Conservation (phyloP, 2,329 filamentous ascomycete species). For the Microdochium paspali region DNA sequence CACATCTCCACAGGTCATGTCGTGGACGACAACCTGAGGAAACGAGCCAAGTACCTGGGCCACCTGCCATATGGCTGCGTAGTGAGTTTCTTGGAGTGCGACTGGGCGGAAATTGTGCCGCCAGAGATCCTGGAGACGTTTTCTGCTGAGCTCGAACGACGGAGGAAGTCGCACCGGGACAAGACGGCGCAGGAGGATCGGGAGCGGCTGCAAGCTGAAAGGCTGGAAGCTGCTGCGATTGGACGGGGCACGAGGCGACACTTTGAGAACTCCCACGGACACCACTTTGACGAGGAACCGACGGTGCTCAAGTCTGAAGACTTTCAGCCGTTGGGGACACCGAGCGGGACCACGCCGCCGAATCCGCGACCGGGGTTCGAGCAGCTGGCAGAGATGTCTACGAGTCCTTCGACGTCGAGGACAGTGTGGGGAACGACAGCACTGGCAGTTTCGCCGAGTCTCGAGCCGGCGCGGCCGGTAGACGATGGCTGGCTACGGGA, state of each 20-base stretch:
- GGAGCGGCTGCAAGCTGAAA: constrained; percentile 72
- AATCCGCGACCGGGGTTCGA: constrained; percentile 53
- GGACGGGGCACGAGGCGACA: constrained; percentile 37
- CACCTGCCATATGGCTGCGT: constrained; percentile 88
- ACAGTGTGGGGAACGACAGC: constrained; percentile 91
- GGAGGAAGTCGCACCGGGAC: constrained; percentile 69
- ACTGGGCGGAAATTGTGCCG: constrained; percentile 85
- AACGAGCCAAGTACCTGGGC: constrained; percentile 75
- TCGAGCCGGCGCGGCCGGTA: constrained; percentile 29
- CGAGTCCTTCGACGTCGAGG: constrained; percentile 63
- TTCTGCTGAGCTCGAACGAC: constrained; percentile 62
- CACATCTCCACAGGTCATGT: constrained; percentile 82
- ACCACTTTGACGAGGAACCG: constrained; percentile 27
- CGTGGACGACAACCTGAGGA: constrained; percentile 75
- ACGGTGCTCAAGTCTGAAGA: constrained; percentile 45
- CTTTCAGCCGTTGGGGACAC: constrained; percentile 52
- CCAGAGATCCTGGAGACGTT: constrained; percentile 68
- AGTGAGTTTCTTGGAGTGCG: constrained; percentile 83
- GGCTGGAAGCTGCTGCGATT: constrained; percentile 62
- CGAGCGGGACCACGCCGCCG: constrained; percentile 42
- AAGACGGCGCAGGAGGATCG: constrained; percentile 83
- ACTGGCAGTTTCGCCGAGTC: constrained; percentile 49
- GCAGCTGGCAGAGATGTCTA: constrained; percentile 67
- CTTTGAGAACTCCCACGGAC: constrained; percentile 25
- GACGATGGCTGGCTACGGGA: constrained; percentile 78